These are phyloP conservation scores for Alternaria sp. DNA, from an alignment of 2,329 filamentous ascomycete species.

Conservation along the genomic window DNA sequence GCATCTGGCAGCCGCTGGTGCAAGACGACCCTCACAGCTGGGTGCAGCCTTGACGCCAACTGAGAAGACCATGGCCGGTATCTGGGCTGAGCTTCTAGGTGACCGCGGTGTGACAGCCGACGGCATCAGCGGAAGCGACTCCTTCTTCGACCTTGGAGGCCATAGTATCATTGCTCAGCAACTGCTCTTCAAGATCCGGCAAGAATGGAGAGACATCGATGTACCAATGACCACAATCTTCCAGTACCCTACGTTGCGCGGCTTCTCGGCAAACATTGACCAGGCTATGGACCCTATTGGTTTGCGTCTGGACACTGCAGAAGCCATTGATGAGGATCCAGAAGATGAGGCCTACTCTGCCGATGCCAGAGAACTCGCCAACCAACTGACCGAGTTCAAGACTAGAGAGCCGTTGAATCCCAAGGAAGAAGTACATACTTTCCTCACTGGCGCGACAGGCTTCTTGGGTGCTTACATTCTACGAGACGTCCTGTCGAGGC, in stretches of 20 bases:
- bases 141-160: slow-evolving; percentile 82
- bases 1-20: slow-evolving; percentile 65
- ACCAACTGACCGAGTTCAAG: slow-evolving; percentile 53
- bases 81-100: slow-evolving; percentile 75
- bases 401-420: slow-evolving; percentile 50
- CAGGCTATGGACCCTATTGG: slow-evolving; percentile 57
- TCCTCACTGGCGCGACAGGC: slow-evolving; percentile 88
- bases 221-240: slow-evolving; percentile 76
- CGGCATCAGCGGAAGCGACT: slow-evolving; percentile 67
- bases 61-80: slow-evolving; percentile 70
- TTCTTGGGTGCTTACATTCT: slow-evolving; percentile 86
- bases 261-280: slow-evolving; percentile 62
- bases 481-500: slow-evolving; percentile 72
- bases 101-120: slow-evolving; percentile 67
- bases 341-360: slow-evolving; percentile 61
- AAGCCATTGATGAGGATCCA: slow-evolving; percentile 53
- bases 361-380: slow-evolving; percentile 60
- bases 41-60: slow-evolving; percentile 61
- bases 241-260: slow-evolving; percentile 67
- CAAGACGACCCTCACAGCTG: slow-evolving; percentile 53
- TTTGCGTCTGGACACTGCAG: slow-evolving; percentile 51
- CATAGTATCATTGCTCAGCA: slow-evolving; percentile 83
- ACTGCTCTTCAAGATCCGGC: slow-evolving; percentile 74
- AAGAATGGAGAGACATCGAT: slow-evolving; percentile 67
- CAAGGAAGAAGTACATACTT: slow-evolving; percentile 64